These are phyloP conservation scores for Teratosphaeria pseudoeucalypti DNA, from an alignment of 2,329 filamentous ascomycete species.

Conservation along the genomic window DNA sequence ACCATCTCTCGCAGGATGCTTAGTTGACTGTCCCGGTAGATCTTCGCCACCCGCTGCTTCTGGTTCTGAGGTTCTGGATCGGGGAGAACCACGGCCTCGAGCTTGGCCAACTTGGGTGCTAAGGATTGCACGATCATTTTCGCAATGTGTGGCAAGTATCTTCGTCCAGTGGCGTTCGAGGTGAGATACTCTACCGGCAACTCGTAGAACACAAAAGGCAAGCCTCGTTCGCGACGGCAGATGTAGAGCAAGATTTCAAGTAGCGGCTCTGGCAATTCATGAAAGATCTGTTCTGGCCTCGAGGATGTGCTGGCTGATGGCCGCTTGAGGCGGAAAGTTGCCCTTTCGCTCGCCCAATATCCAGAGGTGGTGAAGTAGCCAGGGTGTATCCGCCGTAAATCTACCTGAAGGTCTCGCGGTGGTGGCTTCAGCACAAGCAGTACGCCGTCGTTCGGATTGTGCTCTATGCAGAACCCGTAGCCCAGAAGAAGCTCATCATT, in stretches of 20 bases:
- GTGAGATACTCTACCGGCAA: constrained; percentile 18
- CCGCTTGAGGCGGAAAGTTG: constrained; percentile 27
- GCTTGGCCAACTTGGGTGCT: constrained; percentile 23
- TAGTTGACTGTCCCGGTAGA: constrained; percentile 34
- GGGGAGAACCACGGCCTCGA: constrained; percentile 16
- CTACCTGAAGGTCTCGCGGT: constrained; percentile 25
- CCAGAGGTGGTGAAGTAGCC: constrained; percentile 24
- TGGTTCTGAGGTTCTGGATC: constrained; percentile 21
- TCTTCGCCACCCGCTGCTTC: constrained; percentile 31
- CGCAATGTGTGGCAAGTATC: constrained; percentile 24
- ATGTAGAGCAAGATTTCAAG: constrained; percentile 27
- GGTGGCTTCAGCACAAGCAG: constrained; percentile 33
- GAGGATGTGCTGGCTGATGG: background rate
- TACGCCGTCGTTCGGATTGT: constrained; percentile 39
- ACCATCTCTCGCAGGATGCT: constrained; percentile 21
- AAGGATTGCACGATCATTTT: constrained; percentile 26
- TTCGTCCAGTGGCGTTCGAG: constrained; percentile 12
- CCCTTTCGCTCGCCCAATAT: constrained; percentile 26
- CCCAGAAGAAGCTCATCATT: constrained; percentile 44
- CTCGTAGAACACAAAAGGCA: constrained; percentile 20
- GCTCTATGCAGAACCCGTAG: constrained; percentile 41
- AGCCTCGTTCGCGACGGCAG: constrained; percentile 22
- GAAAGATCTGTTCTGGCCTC: constrained; percentile 11
- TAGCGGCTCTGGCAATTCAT: constrained; percentile 21
- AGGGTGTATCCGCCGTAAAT: constrained; percentile 20